Conservation (phyloP, 805 yeast species). For the Isabelozyma heimii region DNA sequence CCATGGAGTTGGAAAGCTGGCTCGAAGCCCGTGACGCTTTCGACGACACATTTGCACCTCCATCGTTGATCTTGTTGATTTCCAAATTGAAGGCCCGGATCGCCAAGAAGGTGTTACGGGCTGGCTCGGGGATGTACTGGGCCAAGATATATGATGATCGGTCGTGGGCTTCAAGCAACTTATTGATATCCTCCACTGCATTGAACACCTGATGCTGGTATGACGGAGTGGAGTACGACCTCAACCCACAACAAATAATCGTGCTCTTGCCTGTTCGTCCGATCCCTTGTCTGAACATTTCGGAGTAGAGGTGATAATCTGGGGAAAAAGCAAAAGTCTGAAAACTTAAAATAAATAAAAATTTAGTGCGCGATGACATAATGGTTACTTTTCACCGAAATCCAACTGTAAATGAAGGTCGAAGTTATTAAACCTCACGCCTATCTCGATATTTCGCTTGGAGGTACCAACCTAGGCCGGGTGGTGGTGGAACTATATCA, state of each 20-base stretch:
- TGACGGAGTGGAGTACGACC: background rate
- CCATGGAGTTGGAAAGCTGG: conserved; percentile 27
- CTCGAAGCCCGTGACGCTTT: conserved; percentile 29
- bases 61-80: conserved; percentile 46
- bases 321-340: background rate
- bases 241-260: background rate
- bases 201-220: conserved; percentile 11
- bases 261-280: background rate
- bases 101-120: conserved; percentile 62
- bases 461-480: conserved; percentile 47
- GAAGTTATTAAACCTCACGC: conserved; percentile 26
- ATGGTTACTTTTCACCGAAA: too few species aligned
- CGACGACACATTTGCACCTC: conserved; percentile 20
- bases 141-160: conserved; percentile 63
- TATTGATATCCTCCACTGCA: conserved; percentile 43
- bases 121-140: conserved; percentile 65
- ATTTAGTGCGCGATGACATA: background rate
- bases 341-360: too few species aligned
- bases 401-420: conserved; percentile 23
- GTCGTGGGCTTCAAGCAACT: conserved; percentile 48
- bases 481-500: conserved; percentile 55
- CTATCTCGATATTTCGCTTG: conserved; percentile 54
- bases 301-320: background rate
- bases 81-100: conserved; percentile 66
- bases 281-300: background rate